A percentile compares a stretch with the other conserved stretches of the same genome.
Evolutionary conservation across 2,329 filamentous ascomycete species (phyloP).

Genomic region (Lecanicillium sp.): DNA sequence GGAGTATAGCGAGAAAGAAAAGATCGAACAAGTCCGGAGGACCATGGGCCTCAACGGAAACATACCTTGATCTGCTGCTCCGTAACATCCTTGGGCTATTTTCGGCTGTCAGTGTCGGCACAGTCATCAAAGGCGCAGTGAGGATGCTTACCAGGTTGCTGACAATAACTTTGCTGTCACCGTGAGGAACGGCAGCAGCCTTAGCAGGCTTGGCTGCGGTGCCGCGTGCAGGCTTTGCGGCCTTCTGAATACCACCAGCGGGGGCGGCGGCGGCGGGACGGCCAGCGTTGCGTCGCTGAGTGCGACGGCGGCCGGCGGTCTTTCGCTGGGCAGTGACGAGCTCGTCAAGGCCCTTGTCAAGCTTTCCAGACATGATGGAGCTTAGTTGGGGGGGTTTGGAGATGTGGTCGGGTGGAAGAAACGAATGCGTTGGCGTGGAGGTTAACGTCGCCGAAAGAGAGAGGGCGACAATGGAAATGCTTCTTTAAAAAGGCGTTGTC

Average conservation of each 20-base stretch:
- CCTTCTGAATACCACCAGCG: conserved; percentile 81
- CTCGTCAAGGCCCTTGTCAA: conserved; percentile 95
- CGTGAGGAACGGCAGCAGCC: conserved; percentile 48
- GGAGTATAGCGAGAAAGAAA: conserved; percentile 30
- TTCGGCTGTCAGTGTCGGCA: conserved; percentile 36
- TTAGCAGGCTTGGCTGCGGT: conserved; percentile 54
- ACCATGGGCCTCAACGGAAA: conserved; percentile 72
- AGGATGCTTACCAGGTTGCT: conserved; percentile 73
- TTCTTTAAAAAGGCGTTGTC: conserved; percentile 9
- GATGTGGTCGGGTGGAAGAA: background rate
- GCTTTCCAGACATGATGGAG: conserved; percentile 78
- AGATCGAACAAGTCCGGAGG: conserved; percentile 64
- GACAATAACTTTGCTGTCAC: conserved; percentile 95
- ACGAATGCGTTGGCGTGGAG: background rate
- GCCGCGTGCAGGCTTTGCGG: conserved; percentile 51
- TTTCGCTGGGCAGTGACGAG: conserved; percentile 74
- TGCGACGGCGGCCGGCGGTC: conserved; percentile 46
- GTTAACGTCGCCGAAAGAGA: background rate
- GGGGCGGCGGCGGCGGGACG: conserved; percentile 56
- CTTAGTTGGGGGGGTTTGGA: conserved; percentile 4
- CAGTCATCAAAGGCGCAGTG: background rate
- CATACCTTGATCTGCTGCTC: conserved; percentile 99
- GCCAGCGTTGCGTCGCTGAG: conserved; percentile 41
- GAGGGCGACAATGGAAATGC: background rate
- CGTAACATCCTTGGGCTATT: conserved; percentile 87